These are phyloP conservation scores for Botrytis squamosa DNA, from an alignment of 2,329 filamentous ascomycete genomes.

Conservation along the genomic window DNA sequence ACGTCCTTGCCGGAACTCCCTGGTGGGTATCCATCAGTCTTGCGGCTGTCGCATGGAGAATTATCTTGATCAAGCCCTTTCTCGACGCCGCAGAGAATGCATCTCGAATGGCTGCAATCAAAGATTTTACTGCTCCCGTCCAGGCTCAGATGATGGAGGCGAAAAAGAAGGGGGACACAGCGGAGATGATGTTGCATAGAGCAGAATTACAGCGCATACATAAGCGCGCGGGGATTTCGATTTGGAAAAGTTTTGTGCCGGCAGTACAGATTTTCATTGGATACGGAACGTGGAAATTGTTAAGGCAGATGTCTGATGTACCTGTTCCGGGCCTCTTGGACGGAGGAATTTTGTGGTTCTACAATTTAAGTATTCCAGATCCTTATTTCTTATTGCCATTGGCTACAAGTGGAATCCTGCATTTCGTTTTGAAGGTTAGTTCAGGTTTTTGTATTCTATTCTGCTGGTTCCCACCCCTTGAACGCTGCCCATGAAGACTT, in stretches of 20 bases:
- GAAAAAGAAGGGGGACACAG: constrained; percentile 45
- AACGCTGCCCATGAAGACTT: neutral
- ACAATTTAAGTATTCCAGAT: constrained; percentile 72
- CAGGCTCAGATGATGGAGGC: constrained; percentile 51
- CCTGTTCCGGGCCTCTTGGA: constrained; percentile 77
- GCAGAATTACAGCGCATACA: constrained; percentile 52
- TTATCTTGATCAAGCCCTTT: constrained; percentile 64
- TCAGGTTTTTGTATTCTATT: neutral
- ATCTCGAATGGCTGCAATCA: constrained; percentile 61
- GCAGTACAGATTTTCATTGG: constrained; percentile 68
- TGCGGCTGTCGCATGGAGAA: constrained; percentile 64
- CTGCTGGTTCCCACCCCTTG: neutral
- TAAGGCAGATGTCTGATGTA: constrained; percentile 70
- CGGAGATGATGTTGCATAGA: constrained; percentile 47
- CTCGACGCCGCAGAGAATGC: constrained; percentile 59
- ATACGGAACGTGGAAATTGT: constrained; percentile 75
- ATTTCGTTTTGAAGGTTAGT: constrained; percentile 42
- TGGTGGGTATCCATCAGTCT: constrained; percentile 78
- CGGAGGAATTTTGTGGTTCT: constrained; percentile 75
- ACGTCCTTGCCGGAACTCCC: constrained; percentile 70
- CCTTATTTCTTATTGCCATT: constrained; percentile 75
- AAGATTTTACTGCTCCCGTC: constrained; percentile 56
- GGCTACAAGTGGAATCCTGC: constrained; percentile 57
- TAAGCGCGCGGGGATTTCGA: constrained; percentile 53
- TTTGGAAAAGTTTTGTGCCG: constrained; percentile 52